Conservation (phyloP, 495 filamentous ascomycete genomes). For the Emericellopsis terricola region DNA sequence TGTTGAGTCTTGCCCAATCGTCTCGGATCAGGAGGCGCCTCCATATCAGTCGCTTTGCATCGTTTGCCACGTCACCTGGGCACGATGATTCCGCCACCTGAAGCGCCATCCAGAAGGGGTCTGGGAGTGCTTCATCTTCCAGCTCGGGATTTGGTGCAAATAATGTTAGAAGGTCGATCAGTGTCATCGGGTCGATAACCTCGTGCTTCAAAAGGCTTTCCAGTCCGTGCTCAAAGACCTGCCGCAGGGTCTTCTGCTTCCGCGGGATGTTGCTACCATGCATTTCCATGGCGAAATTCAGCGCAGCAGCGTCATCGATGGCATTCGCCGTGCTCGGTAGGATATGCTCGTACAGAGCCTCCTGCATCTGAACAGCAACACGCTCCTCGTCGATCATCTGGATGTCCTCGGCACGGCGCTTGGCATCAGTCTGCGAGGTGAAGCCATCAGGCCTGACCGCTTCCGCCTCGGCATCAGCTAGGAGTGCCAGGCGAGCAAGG, state of each 20-base stretch:
- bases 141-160: conserved; percentile 29
- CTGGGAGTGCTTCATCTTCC: conserved; percentile 15
- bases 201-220: conserved; percentile 46
- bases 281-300: conserved; percentile 53
- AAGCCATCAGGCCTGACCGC: conserved; percentile 14
- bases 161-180: conserved; percentile 74
- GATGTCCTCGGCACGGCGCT: conserved; percentile 14
- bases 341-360: conserved; percentile 40
- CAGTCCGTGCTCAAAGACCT: conserved; percentile 47
- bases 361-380: conserved; percentile 52
- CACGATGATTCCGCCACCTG: conserved; percentile 41
- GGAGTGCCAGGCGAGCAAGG: conserved; percentile 59
- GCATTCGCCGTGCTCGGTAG: conserved; percentile 40
- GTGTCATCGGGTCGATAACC: conserved; percentile 41
- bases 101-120: conserved; percentile 56
- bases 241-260: conserved; percentile 41
- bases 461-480: conserved; percentile 36
- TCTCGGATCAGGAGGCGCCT: conserved; percentile 62
- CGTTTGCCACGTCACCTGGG: conserved; percentile 30
- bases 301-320: conserved; percentile 59
- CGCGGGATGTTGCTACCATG: conserved; percentile 37
- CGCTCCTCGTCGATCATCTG: conserved; percentile 39
- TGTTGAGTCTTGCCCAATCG: conserved; percentile 49
- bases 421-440: conserved; percentile 8
- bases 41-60: conserved; percentile 61